Conservation (phyloP, 352 stramenopile genomes). For the Pythium vanterpoolii region DNA sequence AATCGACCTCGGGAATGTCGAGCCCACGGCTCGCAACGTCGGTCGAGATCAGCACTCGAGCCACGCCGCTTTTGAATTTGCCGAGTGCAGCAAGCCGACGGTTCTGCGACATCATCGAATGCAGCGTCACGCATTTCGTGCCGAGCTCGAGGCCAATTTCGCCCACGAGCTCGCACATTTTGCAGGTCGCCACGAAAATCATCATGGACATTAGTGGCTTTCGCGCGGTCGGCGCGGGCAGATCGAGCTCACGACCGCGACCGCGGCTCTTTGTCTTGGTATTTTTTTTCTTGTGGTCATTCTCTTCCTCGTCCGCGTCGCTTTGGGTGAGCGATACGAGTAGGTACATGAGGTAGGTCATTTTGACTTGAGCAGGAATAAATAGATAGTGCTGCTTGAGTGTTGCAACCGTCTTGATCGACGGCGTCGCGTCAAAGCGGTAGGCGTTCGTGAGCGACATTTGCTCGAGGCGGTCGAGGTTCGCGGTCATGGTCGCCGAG, state of each 20-base stretch:
- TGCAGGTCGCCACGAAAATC: constrained; percentile 97
- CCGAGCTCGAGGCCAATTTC: constrained; percentile 93
- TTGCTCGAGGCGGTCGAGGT: constrained; percentile 82
- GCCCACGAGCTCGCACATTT: constrained; percentile 92
- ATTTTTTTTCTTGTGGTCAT: constrained; percentile 28
- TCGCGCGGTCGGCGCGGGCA: constrained; percentile 17
- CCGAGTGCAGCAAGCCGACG: constrained; percentile 91
- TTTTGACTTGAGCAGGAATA: constrained; percentile 95
- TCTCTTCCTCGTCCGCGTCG: constrained; percentile 54
- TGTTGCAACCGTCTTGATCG: constrained; percentile 87
- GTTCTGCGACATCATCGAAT: constrained; percentile 96
- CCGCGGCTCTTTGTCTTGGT: constrained; percentile 27
- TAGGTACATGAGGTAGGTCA: constrained; percentile 93
- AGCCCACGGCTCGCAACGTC: constrained; percentile 96
- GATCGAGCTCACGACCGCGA: constrained; percentile 27
- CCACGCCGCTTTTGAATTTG: constrained; percentile 96
- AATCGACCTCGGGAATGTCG: constrained; percentile 95
- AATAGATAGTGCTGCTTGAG: constrained; percentile 98
- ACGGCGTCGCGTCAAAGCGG: constrained; percentile 72
- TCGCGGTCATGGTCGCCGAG: constrained; percentile 96
- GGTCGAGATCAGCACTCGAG: constrained; percentile 94
- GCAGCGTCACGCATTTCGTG: constrained; percentile 93
- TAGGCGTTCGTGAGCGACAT: constrained; percentile 68
- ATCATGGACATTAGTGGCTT: constrained; percentile 84
- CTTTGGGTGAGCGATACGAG: constrained; percentile 62